Percentiles rank a stretch among this genome's conserved stretches.
These are phyloP conservation scores for Termitomyces eurrhizus DNA, from an alignment of 768 basidiomycete species.

Conservation along the genomic window DNA sequence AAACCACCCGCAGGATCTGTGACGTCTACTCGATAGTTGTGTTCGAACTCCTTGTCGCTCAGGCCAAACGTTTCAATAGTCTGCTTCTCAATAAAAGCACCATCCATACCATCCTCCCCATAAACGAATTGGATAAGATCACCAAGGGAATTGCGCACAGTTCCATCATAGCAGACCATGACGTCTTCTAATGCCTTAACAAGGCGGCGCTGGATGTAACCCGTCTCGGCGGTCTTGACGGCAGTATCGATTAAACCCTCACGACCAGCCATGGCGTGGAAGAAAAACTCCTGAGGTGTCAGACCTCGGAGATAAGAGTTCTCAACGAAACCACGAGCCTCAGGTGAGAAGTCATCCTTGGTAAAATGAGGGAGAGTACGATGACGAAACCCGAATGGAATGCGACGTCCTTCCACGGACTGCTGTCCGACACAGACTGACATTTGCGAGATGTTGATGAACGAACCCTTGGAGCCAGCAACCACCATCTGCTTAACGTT, in stretches of 20 bases:
- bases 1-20: slow-evolving; percentile 82
- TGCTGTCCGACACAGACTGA: slow-evolving; percentile 99
- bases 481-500: slow-evolving; percentile 99
- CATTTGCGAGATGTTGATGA: slow-evolving; percentile 99
- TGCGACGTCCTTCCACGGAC: slow-evolving; percentile 95
- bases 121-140: slow-evolving; percentile 96
- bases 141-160: slow-evolving; percentile 94
- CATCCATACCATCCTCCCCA: slow-evolving; percentile 99
- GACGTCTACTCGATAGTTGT: slow-evolving; percentile 92
- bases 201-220: slow-evolving; percentile 96
- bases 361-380: slow-evolving; percentile 96
- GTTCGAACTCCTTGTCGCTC: slow-evolving; percentile 79
- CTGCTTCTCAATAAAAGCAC: slow-evolving; percentile 95
- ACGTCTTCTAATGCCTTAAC: slow-evolving; percentile 99
- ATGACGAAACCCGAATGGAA: slow-evolving; percentile 97
- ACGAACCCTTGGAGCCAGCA: slow-evolving; percentile 96
- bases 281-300: slow-evolving; percentile 98
- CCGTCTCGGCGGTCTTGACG: slow-evolving; percentile 99
- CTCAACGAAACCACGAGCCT: slow-evolving; percentile 97
- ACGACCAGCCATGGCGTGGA: slow-evolving; percentile 99
- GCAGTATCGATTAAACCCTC: slow-evolving; percentile 99
- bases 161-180: slow-evolving; percentile 96
- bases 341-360: slow-evolving; percentile 97
- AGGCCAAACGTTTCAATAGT: slow-evolving; percentile 86
- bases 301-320: slow-evolving; percentile 96